These are phyloP conservation scores for Geotrichum histeridarum DNA, from an alignment of 1,139 yeast genomes.

Conservation along the genomic window DNA sequence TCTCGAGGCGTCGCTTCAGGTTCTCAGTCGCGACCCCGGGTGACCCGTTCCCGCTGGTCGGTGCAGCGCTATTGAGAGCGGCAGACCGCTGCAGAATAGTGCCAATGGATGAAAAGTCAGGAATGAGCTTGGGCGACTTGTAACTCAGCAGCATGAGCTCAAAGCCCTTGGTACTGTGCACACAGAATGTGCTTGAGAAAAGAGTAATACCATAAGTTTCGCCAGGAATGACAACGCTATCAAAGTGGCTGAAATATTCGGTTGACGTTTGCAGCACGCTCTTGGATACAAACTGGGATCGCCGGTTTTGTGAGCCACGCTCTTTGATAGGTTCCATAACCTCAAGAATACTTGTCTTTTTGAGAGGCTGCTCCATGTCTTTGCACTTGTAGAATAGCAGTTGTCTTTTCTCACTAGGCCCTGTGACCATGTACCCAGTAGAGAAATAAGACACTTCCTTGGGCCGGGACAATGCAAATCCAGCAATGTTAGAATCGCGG, in stretches of 20 bases:
- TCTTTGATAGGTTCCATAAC: slow-evolving; percentile 47
- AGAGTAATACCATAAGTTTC: slow-evolving; percentile 37
- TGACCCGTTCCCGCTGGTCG: neutral
- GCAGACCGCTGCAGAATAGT: slow-evolving; percentile 18
- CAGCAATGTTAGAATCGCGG: slow-evolving; percentile 15
- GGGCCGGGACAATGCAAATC: slow-evolving; percentile 17
- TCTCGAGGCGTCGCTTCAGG: slow-evolving; percentile 29
- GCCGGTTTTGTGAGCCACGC: slow-evolving; percentile 36
- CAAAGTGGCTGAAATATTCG: slow-evolving; percentile 39
- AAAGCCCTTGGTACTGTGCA: slow-evolving; percentile 65
- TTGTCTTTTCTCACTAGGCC: slow-evolving; percentile 36
- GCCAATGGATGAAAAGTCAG: slow-evolving; percentile 40
- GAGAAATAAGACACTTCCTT: slow-evolving; percentile 18
- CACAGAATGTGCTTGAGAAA: slow-evolving; percentile 48
- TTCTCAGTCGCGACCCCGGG: slow-evolving; percentile 20
- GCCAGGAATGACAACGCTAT: slow-evolving; percentile 32
- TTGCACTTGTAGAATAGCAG: slow-evolving; percentile 45
- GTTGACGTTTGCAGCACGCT: slow-evolving; percentile 27
- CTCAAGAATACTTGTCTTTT: slow-evolving; percentile 32
- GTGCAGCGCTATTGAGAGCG: slow-evolving; percentile 22
- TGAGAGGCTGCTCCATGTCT: slow-evolving; percentile 27
- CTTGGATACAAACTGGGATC: slow-evolving; percentile 29
- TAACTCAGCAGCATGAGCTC: slow-evolving; percentile 62
- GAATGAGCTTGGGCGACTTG: slow-evolving; percentile 51
- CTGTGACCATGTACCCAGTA: slow-evolving; percentile 17